Percentiles rank a stretch among this genome's conserved stretches.
Conservation (phyloP, 495 filamentous ascomycete species). For the Pseudevernia furfuracea region DNA sequence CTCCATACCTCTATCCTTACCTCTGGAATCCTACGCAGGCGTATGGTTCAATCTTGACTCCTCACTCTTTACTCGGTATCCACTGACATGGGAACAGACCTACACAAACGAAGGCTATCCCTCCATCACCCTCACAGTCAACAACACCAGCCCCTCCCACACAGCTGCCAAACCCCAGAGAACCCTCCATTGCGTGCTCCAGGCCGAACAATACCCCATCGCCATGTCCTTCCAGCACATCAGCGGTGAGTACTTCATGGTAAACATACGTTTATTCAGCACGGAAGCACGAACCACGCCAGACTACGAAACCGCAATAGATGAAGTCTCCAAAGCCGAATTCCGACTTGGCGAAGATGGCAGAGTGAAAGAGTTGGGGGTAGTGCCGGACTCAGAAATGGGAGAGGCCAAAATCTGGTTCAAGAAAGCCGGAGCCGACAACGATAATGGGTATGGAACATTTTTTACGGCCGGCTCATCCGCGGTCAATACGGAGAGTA, state of each 20-base stretch:
- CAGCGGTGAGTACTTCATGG: constrained; percentile 26
- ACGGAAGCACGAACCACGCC: constrained; percentile 16
- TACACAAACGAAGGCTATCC: constrained; percentile 39
- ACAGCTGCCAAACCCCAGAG: constrained; percentile 19
- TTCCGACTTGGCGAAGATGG: constrained; percentile 38
- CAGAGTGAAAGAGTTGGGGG: constrained; percentile 27
- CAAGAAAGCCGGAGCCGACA: neutral
- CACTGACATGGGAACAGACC: constrained; percentile 10
- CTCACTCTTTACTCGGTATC: neutral
- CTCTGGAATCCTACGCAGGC: constrained; percentile 34
- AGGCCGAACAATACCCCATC: constrained; percentile 10
- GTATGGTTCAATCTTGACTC: neutral
- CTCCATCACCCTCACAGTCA: constrained; percentile 29
- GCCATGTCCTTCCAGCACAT: constrained; percentile 22
- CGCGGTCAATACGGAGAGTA: neutral
- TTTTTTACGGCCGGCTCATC: neutral
- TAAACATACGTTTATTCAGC: neutral
- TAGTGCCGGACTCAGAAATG: constrained; percentile 30
- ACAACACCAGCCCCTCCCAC: constrained; percentile 14
- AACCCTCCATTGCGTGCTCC: constrained; percentile 17
- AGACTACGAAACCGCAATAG: constrained; percentile 23
- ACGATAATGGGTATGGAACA: neutral
- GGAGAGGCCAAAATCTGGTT: constrained; percentile 29
- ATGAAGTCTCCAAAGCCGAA: constrained; percentile 27
- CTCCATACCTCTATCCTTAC: constrained; percentile 29